These are phyloP conservation scores for Narthecium ossifragum DNA, from an alignment of 106 monocot species.

Conservation along the genomic window DNA sequence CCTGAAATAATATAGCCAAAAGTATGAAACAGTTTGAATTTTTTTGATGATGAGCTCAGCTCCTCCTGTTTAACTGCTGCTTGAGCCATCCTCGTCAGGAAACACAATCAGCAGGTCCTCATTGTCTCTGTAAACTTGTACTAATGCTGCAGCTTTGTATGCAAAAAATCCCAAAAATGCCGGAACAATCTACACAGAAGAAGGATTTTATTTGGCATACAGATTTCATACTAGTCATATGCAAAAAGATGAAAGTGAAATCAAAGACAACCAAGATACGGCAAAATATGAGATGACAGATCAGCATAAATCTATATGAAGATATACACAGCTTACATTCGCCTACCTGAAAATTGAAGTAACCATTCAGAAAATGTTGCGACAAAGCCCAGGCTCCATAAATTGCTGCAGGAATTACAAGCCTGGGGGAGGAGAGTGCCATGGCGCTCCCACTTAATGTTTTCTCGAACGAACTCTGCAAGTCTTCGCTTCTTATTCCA, in stretches of 20 bases:
- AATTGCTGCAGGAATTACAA: conserved; percentile 68
- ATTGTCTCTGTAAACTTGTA: conserved; percentile 98
- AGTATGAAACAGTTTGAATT: too few relatives aligned
- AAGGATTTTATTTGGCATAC: too few relatives aligned
- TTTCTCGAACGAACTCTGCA: conserved; percentile 55
- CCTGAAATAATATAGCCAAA: too few relatives aligned
- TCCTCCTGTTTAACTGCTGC: conserved; percentile 1
- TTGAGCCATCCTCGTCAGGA: conserved; percentile 31
- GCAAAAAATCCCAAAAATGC: conserved; percentile 93
- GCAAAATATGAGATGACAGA: too few relatives aligned
- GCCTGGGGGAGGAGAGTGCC: conserved; percentile 86
- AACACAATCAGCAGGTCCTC: conserved; percentile 53
- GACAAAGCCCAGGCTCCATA: conserved; percentile 86
- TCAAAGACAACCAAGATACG: neutral
- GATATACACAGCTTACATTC: too few relatives aligned
- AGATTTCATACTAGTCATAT: too few relatives aligned
- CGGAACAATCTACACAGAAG: conserved; percentile 61
- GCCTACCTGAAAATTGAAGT: conserved; percentile 78
- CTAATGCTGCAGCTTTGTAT: conserved; percentile 89
- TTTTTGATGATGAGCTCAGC: too few relatives aligned
- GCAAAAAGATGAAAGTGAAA: too few relatives aligned
- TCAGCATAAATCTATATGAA: too few relatives aligned
- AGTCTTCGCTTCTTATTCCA: conserved; percentile 88
- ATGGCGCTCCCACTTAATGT: conserved; percentile 45
- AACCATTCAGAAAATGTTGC: conserved; percentile 40